Base-by-base conservation (phyloP, 805 yeast genomes). In the Nakazawaea wyomingensis region DNA sequence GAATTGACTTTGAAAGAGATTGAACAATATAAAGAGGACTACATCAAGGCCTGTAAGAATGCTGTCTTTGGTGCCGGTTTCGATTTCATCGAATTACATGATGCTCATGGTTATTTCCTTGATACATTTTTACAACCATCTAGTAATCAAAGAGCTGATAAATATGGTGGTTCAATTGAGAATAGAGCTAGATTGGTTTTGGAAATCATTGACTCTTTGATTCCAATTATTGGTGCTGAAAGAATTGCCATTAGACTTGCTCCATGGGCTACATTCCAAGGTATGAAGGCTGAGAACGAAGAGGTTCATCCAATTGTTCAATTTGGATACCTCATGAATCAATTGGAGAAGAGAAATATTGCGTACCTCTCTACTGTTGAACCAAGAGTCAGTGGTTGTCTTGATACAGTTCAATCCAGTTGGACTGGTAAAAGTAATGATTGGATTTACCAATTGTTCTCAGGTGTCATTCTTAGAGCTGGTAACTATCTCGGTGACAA, bases 171-270 rank as follows among this genome's bases (percentile, higher is more conserved):
- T 2, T 50, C 57, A 7, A 51, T 58, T 34, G 63, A 59, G 34
- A 59, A 59, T 48, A 50, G 65, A 37, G 50, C 53, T 36, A 49
- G 60, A 20, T 49, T 57, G 21, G 44, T 50, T 3, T 43, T 56
- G 34, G 62, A 60, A 35, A 34, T 57, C n/a, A 62, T 76, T 19
- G 79, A 74, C 48, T 68, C 71, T 4, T 47, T 75, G 21, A 57
- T 59, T 22, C 69, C 56, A 9, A 72, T 67, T 4, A 53, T 76
- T 45, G 82, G 82, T 40, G 43, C 42, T 17, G 32, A 33, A 6
- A 65, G 59, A 43, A 57, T 68, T 29, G 75, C 70, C 37, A 49
- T 75, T 37, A 64, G 82, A 50, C 52, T 71, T 30, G 65, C 75
- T 19, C 76, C 76, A 27, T 60, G 52, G 53, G 63, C 68, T 49